Percentiles rank a stretch among this genome's conserved stretches.
Evolutionary conservation across 2,329 filamentous ascomycete genomes (phyloP).

Genomic region (Talaromyces pinophilus): DNA sequence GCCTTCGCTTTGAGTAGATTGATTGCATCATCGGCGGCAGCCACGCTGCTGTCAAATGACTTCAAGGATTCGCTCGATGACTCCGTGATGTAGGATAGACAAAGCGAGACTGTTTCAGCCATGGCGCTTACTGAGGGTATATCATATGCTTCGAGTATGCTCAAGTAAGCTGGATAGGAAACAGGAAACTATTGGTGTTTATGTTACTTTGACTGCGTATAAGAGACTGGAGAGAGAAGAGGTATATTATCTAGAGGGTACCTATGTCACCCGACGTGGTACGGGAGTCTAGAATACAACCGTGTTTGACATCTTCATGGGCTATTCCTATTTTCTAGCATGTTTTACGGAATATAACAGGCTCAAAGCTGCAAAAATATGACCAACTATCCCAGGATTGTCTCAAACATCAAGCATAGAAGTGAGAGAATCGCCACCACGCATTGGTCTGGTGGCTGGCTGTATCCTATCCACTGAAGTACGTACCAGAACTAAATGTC

Average conservation of each 20-base stretch:
- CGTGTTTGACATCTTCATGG: not conserved
- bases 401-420: not conserved
- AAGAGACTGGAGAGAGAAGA: not conserved
- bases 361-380: not conserved
- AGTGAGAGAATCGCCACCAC: not conserved
- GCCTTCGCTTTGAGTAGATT: not conserved
- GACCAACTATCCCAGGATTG: not conserved
- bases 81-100: conserved; percentile 13
- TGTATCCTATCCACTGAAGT: not conserved
- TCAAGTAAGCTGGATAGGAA: not conserved
- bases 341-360: not conserved
- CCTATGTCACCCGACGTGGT: not conserved
- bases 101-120: conserved; percentile 5
- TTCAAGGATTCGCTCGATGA: not conserved
- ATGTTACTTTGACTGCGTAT: conserved; percentile 1
- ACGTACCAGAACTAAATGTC: not conserved
- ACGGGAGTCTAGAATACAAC: not conserved
- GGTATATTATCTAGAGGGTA: not conserved
- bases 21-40: conserved; percentile 3
- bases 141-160: not conserved
- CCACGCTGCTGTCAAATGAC: not conserved
- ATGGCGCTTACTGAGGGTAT: not conserved
- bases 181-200: not conserved
- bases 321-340: not conserved
- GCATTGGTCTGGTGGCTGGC: not conserved